phyloP scores from a whole-genome alignment of 768 basidiomycete species.

The Trichaptum fuscoviolaceum region DNA sequence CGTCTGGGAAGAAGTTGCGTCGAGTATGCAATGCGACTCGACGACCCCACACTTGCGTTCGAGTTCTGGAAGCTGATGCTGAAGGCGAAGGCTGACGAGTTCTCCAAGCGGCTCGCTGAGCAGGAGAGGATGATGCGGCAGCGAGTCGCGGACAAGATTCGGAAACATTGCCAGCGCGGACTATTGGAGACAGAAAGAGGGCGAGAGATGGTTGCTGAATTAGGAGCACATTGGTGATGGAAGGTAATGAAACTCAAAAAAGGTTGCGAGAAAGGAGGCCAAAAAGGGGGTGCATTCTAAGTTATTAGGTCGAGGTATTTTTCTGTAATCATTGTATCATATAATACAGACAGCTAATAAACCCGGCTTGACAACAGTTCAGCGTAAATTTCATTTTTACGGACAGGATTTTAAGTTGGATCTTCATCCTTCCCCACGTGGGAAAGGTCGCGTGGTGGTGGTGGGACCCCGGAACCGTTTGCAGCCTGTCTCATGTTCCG shows the following conservation, averaged over 20 bases:
- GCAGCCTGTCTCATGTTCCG: too few relatives aligned
- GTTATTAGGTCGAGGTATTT: not conserved
- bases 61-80: conserved; percentile 54
- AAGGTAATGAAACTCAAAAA: not conserved
- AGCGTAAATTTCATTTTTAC: not conserved
- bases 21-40: conserved; percentile 40
- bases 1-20: conserved; percentile 50
- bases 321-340: not conserved
- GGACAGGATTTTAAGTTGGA: not conserved
- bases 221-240: conserved; percentile 18
- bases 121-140: conserved; percentile 41
- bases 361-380: not conserved
- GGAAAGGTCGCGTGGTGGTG: not conserved
- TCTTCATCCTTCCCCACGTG: not conserved
- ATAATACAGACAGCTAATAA: not conserved
- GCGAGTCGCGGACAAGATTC: conserved; percentile 33
- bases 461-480: not conserved
- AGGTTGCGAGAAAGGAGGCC: not conserved
- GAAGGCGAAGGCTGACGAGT: conserved; percentile 30
- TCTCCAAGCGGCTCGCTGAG: conserved; percentile 34
- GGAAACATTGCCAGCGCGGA: conserved; percentile 22
- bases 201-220: conserved; percentile 28
- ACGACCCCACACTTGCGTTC: conserved; percentile 49
- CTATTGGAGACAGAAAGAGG: conserved; percentile 19
- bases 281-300: not conserved